Percentiles rank a stretch among this genome's conserved stretches.
phyloP scores from a whole-genome alignment of 257 asterid genomes.

The Solanum medicagineum region DNA sequence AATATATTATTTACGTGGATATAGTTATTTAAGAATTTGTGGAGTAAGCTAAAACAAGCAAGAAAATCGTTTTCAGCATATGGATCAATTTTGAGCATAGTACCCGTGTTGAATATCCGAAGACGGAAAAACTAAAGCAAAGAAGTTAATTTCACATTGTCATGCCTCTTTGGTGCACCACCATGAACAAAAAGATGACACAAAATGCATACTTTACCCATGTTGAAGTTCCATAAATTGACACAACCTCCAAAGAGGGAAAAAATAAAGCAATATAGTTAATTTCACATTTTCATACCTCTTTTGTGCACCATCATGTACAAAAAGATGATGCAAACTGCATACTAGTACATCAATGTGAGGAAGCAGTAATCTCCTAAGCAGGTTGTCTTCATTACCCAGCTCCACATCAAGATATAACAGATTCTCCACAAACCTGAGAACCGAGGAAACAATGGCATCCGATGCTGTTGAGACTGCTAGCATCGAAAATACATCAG shows the following conservation, averaged over 20 bases:
- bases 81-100: not conserved
- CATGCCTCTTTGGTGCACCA: constrained; percentile 48
- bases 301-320: constrained; percentile 27
- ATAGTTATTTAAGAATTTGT: not conserved
- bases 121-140: not conserved
- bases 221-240: no score
- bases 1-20: not conserved
- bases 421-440: constrained; percentile 71
- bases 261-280: not conserved
- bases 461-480: constrained; percentile 62
- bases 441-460: constrained; percentile 44
- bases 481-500: constrained; percentile 72
- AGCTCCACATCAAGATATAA: constrained; percentile 63
- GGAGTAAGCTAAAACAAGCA: not conserved
- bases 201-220: constrained; percentile 28
- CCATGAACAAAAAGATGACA: constrained; percentile 35
- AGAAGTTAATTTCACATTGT: not conserved
- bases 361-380: constrained; percentile 47
- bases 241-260: not conserved
- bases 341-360: constrained; percentile 52
- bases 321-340: constrained; percentile 51
- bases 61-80: not conserved
- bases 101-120: not conserved
- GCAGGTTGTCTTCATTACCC: constrained; percentile 29
- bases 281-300: constrained; percentile 32